phyloP scores from a whole-genome alignment of 768 basidiomycete genomes.

The Phylloporus rhodoxanthus region DNA sequence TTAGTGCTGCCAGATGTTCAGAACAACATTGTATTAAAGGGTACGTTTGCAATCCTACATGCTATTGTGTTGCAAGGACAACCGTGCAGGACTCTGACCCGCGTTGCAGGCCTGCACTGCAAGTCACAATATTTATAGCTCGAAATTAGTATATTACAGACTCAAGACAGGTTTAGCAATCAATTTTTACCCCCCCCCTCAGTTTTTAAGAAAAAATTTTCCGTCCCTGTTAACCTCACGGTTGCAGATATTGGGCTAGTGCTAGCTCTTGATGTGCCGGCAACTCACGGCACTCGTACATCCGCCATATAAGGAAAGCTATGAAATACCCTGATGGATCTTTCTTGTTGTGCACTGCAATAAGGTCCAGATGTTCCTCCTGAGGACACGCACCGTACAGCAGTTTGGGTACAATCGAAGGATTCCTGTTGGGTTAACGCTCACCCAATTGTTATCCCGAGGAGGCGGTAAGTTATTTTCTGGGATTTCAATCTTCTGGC shows the following conservation, averaged over 20 bases:
- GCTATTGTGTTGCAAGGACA: neutral
- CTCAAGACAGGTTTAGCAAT: neutral
- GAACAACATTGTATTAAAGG: too few species aligned
- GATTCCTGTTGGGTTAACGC: neutral
- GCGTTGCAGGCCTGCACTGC: too few species aligned
- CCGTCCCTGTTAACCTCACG: neutral
- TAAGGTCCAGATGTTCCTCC: neutral
- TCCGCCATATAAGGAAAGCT: conserved; percentile 12
- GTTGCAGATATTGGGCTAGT: neutral
- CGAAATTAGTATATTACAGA: neutral
- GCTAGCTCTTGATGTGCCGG: neutral
- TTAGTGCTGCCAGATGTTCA: too few species aligned
- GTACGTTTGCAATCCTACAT: neutral
- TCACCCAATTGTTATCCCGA: neutral
- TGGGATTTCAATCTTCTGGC: neutral
- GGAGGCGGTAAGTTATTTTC: neutral
- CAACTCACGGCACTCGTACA: neutral
- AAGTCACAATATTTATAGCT: neutral
- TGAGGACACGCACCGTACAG: neutral
- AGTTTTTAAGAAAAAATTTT: neutral
- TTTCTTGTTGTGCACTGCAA: neutral
- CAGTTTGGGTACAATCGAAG: neutral
- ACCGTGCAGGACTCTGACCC: neutral
- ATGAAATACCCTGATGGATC: conserved; percentile 11
- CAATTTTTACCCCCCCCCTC: too few species aligned